Evolutionary conservation across 192 early-diverging fungal genomes (phyloP).

Genomic region (Powellomyces hirtus): DNA sequence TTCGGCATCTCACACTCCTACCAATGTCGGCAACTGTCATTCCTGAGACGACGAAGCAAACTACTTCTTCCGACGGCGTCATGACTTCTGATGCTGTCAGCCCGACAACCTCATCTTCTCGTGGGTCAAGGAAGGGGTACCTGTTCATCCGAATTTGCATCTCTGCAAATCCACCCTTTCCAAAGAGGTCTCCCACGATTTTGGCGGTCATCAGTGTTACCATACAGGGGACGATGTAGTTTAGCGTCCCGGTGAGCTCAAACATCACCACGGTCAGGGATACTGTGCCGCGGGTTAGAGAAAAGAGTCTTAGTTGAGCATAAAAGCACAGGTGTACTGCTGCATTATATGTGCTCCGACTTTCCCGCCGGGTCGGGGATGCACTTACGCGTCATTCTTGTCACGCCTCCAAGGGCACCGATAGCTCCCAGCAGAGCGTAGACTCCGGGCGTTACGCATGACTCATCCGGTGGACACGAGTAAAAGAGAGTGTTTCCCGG

Average conservation of each 20-base stretch:
- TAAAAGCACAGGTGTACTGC: background rate
- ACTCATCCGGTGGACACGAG: slow-evolving; percentile 40
- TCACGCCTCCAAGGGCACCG: slow-evolving; percentile 82
- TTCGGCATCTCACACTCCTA: slow-evolving; percentile 49
- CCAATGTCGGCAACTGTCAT: slow-evolving; percentile 50
- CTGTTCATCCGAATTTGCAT: slow-evolving; percentile 30
- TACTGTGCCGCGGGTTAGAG: slow-evolving; percentile 12
- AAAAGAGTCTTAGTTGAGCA: background rate
- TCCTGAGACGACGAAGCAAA: slow-evolving; percentile 29
- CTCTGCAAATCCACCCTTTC: slow-evolving; percentile 40
- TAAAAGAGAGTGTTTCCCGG: slow-evolving; percentile 37
- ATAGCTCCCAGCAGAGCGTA: slow-evolving; percentile 96
- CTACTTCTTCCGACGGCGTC: slow-evolving; percentile 56
- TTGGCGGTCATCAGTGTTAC: slow-evolving; percentile 64
- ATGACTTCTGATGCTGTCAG: slow-evolving; percentile 84
- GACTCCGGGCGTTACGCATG: slow-evolving; percentile 78
- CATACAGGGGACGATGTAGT: slow-evolving; percentile 83
- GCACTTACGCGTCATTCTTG: slow-evolving; percentile 70
- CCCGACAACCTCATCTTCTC: slow-evolving; percentile 49
- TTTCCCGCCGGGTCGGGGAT: background rate
- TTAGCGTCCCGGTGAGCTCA: slow-evolving; percentile 94
- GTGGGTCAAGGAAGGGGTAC: slow-evolving; percentile 52
- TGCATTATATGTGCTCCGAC: background rate
- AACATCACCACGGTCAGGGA: slow-evolving; percentile 93
- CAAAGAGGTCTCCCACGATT: slow-evolving; percentile 52